These are phyloP conservation scores for Ostreobium quekettii DNA, from an alignment of 139 green algal genomes.

Conservation along the genomic window DNA sequence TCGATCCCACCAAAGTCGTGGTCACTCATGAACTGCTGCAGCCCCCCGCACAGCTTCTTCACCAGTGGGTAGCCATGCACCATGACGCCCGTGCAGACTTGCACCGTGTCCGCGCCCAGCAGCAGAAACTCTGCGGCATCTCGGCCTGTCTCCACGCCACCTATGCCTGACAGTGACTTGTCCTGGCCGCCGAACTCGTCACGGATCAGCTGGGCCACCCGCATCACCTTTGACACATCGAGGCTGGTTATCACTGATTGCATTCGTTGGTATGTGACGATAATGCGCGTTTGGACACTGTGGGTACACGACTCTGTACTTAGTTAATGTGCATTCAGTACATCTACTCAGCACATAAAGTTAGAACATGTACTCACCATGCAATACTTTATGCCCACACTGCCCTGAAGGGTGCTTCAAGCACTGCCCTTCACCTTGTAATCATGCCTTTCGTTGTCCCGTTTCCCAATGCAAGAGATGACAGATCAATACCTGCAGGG, in stretches of 20 bases:
- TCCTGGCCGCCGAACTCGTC: slow-evolving; percentile 43
- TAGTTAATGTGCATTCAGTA: too few relatives aligned
- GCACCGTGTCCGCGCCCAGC: slow-evolving; percentile 84
- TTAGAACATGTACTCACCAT: too few relatives aligned
- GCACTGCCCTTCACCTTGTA: too few relatives aligned
- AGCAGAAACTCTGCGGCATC: slow-evolving; percentile 96
- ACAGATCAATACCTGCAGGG: background rate
- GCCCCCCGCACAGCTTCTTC: slow-evolving; percentile 75
- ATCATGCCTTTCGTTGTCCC: slow-evolving; percentile 22
- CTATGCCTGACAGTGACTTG: slow-evolving; percentile 68
- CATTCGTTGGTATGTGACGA: too few relatives aligned
- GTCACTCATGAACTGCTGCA: slow-evolving; percentile 72
- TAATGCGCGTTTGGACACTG: too few relatives aligned
- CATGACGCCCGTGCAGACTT: slow-evolving; percentile 98
- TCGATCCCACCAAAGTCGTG: slow-evolving; percentile 77
- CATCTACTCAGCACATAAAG: too few relatives aligned
- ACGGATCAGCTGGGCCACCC: slow-evolving; percentile 57
- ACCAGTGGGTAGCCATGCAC: slow-evolving; percentile 90
- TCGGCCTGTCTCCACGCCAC: slow-evolving; percentile 82
- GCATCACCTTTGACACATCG: too few relatives aligned
- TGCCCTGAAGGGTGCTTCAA: too few relatives aligned
- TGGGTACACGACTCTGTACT: too few relatives aligned
- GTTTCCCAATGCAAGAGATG: slow-evolving; percentile 33
- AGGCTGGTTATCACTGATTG: too few relatives aligned
- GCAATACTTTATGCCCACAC: too few relatives aligned